Base-by-base conservation (phyloP, 345 rosid species). In the Rhodamnia rubescens region DNA sequence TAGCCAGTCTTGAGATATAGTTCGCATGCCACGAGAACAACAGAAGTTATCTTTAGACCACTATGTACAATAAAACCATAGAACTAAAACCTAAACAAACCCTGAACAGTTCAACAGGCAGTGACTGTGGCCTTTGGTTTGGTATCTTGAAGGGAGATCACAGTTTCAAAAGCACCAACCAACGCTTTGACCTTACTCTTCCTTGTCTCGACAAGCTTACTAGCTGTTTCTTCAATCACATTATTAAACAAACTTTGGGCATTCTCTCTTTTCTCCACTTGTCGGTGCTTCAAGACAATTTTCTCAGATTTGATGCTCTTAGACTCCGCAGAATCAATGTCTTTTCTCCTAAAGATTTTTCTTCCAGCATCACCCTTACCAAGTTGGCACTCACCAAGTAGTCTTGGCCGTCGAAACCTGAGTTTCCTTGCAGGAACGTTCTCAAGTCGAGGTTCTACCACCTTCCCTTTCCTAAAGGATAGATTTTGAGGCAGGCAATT, bases 111-210 rank as follows among this genome's bases (percentile, higher is more conserved):
- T 87, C 82, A 74, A 83, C 74, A 80, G 53, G 85, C 83, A 85
- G 55, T 85, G 82, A 82, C 40, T 26, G 87, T 88, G 21, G 87
- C 89, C 82, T 85, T 84, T 32, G 96, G 75, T 81, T 88, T 90
- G 55, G 86, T 75, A 81, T 95, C 95, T 82, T 93, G 96, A 86
- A 92, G 94, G 82, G 95, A 94, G 83, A 94, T 94, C 83, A 95
- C 94, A 55, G 94, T 86, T 89, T 97, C 99, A 84, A 97, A 97
- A 88, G 98, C 98, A 84, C 96, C 94, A 47, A 94, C 96, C 91
- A 97, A 91, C 84, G 98, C 98, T 90, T 92, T 95, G 53, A 97
- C 99, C 91, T 95, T 97, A 85, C 92, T 91, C 85, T 93, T 90
- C 91, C 94, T 94, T 61, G 91, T 88, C 89, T 89, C 87, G 7